Base-by-base conservation (phyloP, 768 basidiomycete species). In the Trametes coccinea region DNA sequence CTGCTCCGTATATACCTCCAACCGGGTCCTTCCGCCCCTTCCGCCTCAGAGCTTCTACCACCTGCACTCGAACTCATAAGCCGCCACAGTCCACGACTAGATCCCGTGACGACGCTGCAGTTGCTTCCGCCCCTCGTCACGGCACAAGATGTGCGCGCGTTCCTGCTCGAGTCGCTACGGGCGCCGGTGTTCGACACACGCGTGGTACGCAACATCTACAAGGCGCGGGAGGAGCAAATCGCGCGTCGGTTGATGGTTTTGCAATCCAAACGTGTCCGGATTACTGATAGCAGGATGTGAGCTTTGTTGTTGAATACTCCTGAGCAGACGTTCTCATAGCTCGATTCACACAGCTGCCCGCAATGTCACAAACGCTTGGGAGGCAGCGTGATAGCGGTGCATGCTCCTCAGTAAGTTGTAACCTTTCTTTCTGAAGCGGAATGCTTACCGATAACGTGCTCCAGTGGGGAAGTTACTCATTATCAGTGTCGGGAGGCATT, bases 311-410 rank as follows among this genome's bases (percentile, higher is more conserved):
- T 14, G 4, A n/a, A 14, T 29, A 7, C 5, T 2, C 1, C 5
- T 22, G 22, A 22, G 22, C 22, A 22, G 22, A 22, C 22, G 22
- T 22, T 22, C 22, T 37, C 11, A 37, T 37, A 37, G 34, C 34
- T 37, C 6, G 11, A 16, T n/a, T n/a, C n/a, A 2, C 45, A 14
- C 65, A 96, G 95, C 75, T 98, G 95, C 67, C 95, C 95, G 0
- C 92, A 95, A 72, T 98, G 96, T 70, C 92, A 95, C 71, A 98
- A 98, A 69, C 85, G 95, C 14, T 77, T 98, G 27, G 95, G 95
- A 5, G 89, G 87, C 65, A 95, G 92, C 62, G 94, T 95, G 37
- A 95, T 98, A 66, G 93, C 94, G 0, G 92, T 96, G 2, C 95
- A 98, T 79, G 80, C 88, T 7, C 95, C 95, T 43, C 82, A 85